These are phyloP conservation scores for Pleodorina starrii DNA, from an alignment of 139 green algal genomes.

Conservation along the genomic window DNA sequence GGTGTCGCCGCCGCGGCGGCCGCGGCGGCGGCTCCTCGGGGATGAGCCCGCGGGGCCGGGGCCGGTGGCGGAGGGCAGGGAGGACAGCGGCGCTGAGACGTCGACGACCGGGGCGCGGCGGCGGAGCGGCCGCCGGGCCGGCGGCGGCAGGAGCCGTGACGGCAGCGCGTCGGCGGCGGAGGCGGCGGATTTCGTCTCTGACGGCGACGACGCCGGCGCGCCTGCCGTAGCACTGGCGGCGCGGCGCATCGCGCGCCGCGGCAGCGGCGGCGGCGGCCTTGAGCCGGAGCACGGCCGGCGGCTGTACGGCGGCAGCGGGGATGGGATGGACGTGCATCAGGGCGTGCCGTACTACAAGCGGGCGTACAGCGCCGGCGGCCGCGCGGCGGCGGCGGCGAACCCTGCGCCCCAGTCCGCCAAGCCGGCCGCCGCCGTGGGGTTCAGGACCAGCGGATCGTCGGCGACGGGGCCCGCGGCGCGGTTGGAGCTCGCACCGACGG, in stretches of 20 bases:
- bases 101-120: neutral
- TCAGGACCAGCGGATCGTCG: neutral
- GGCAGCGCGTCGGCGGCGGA: neutral
- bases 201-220: neutral
- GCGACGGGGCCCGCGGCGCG: too few species aligned
- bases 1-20: neutral
- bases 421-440: too few species aligned
- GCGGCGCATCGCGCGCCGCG: too few species aligned
- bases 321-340: neutral
- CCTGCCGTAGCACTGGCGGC: neutral
- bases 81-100: neutral
- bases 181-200: neutral
- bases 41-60: neutral
- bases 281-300: neutral
- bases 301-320: neutral
- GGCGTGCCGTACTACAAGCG: slow-evolving; percentile 13
- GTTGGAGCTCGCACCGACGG: neutral
- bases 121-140: neutral
- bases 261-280: neutral
- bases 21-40: slow-evolving; percentile 24
- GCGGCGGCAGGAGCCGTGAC: neutral
- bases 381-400: neutral
- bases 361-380: neutral
- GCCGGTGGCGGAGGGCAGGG: neutral
- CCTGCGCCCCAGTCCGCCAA: neutral